Conservation (phyloP, 352 stramenopile genomes). For the Phytophthora cactorum region DNA sequence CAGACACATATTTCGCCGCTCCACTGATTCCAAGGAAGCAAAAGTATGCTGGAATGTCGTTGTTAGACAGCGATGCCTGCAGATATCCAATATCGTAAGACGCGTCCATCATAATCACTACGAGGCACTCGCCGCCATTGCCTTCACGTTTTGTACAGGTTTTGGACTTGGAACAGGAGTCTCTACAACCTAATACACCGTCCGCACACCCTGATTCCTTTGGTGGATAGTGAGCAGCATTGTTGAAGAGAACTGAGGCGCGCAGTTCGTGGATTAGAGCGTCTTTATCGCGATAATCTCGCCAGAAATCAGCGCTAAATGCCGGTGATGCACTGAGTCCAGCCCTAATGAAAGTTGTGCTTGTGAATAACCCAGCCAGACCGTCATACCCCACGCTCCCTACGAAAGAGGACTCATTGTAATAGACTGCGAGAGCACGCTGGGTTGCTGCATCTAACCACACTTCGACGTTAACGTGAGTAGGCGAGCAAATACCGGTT, state of each 20-base stretch:
- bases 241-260: conserved; percentile 31
- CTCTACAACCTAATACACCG: conserved; percentile 40
- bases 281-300: conserved; percentile 45
- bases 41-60: conserved; percentile 46
- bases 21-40: conserved; percentile 45
- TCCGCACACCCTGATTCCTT: conserved; percentile 29
- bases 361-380: conserved; percentile 48
- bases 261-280: conserved; percentile 35
- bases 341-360: conserved; percentile 39
- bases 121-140: conserved; percentile 41
- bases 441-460: conserved; percentile 18
- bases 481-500: conserved; percentile 32
- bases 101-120: conserved; percentile 49
- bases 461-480: conserved; percentile 42
- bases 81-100: conserved; percentile 48
- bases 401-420: conserved; percentile 43
- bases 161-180: conserved; percentile 52
- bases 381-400: conserved; percentile 51
- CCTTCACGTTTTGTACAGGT: conserved; percentile 44
- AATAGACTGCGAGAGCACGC: conserved; percentile 19
- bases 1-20: conserved; percentile 31
- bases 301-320: conserved; percentile 58
- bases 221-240: conserved; percentile 37
- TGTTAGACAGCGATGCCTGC: conserved; percentile 48
- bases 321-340: conserved; percentile 27